Percentiles rank a stretch among this genome's conserved stretches.
Conservation (phyloP, 1,139 yeast species). For the Taphrina communis region DNA sequence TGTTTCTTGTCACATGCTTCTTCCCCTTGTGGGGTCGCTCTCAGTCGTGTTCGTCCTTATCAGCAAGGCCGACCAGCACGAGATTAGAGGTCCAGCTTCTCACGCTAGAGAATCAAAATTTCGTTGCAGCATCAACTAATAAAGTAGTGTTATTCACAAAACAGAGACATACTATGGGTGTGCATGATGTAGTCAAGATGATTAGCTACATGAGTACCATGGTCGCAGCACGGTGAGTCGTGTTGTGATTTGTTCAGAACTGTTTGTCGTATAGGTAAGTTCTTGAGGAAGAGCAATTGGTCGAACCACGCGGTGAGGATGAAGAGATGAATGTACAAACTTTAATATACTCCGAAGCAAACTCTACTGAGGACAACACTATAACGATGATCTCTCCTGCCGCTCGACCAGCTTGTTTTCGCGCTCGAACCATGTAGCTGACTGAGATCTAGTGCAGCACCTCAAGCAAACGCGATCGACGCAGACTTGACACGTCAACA, state of each 20-base stretch:
- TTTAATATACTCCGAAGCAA: conserved; percentile 23
- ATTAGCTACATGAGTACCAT: neutral
- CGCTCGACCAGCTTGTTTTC: neutral
- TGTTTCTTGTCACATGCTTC: neutral
- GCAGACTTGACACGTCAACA: neutral
- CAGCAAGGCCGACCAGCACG: neutral
- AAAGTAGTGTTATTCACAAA: too few relatives aligned
- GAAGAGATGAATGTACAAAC: conserved; percentile 23
- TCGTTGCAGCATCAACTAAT: too few relatives aligned
- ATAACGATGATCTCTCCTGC: conserved; percentile 8
- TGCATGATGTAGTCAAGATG: neutral
- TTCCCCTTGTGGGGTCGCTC: neutral
- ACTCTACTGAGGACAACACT: conserved; percentile 6
- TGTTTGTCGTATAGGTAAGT: neutral
- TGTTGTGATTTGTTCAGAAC: neutral
- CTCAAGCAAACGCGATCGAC: too few relatives aligned
- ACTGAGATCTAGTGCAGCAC: too few relatives aligned
- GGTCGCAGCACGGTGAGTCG: neutral
- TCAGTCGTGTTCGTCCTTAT: neutral
- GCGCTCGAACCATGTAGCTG: too few relatives aligned
- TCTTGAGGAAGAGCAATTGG: neutral
- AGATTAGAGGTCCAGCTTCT: neutral
- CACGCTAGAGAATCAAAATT: neutral
- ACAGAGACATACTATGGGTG: too few relatives aligned
- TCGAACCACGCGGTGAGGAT: too few relatives aligned